A percentile compares a stretch with the other conserved stretches of the same genome.
These are phyloP conservation scores for Termitomyces sp. DNA, from an alignment of 768 basidiomycete species.

Conservation along the genomic window DNA sequence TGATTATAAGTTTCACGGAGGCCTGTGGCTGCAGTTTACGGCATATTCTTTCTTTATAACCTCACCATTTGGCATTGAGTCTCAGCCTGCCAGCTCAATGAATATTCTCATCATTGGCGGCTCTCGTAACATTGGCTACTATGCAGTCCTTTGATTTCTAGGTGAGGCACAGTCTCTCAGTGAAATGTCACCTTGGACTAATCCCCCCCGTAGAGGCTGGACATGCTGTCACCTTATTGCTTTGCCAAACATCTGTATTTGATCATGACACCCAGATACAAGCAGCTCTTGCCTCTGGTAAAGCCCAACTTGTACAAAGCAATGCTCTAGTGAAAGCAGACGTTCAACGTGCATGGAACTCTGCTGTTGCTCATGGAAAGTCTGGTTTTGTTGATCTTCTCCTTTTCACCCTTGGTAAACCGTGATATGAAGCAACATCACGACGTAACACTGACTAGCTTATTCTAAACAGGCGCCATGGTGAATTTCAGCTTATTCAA, in stretches of 20 bases:
- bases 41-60: too few species aligned
- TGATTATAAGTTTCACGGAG: too few species aligned
- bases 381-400: conserved; percentile 42
- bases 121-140: conserved; percentile 55
- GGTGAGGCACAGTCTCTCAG: conserved; percentile 24
- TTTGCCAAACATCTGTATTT: conserved; percentile 52
- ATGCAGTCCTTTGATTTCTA: conserved; percentile 41
- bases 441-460: background rate
- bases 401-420: conserved; percentile 59
- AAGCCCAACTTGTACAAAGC: conserved; percentile 54
- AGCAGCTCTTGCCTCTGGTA: conserved; percentile 41
- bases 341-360: conserved; percentile 49
- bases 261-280: conserved; percentile 52
- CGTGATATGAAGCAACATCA: background rate
- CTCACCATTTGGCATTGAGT: too few species aligned
- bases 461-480: conserved; percentile 34
- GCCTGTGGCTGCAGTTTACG: too few species aligned
- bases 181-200: background rate
- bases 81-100: conserved; percentile 2
- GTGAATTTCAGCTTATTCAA: conserved; percentile 42
- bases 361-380: conserved; percentile 29
- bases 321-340: conserved; percentile 56
- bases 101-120: conserved; percentile 47
- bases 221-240: conserved; percentile 59
- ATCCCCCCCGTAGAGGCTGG: conserved; percentile 40